Percentiles rank a stretch among this genome's conserved stretches.
These are phyloP conservation scores for Fusarium tjaetaba DNA, from an alignment of 2,329 filamentous ascomycete genomes.

Conservation along the genomic window DNA sequence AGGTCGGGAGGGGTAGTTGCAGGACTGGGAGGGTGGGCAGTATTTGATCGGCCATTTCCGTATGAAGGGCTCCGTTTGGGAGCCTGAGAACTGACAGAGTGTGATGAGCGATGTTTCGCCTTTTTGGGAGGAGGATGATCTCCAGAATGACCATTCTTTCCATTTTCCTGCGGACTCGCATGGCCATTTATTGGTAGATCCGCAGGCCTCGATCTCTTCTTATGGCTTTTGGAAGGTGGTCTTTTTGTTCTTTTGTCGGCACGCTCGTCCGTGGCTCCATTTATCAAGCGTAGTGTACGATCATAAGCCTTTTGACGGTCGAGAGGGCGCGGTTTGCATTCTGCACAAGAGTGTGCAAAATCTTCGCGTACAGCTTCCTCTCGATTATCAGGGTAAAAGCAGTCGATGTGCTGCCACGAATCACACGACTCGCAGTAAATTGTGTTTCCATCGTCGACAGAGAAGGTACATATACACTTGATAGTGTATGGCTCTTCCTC, in stretches of 20 bases:
- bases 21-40: constrained; percentile 74
- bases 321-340: constrained; percentile 82
- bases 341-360: constrained; percentile 85
- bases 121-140: constrained; percentile 76
- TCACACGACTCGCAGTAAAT: constrained; percentile 96
- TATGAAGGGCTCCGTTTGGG: constrained; percentile 72
- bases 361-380: constrained; percentile 76
- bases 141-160: constrained; percentile 58
- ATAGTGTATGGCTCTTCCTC: constrained; percentile 91
- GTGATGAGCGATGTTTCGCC: constrained; percentile 82
- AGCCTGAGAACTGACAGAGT: constrained; percentile 77
- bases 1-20: constrained; percentile 77
- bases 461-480: constrained; percentile 95
- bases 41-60: constrained; percentile 69
- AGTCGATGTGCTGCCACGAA: constrained; percentile 98
- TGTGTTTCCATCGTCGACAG: constrained; percentile 96
- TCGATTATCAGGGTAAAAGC: constrained; percentile 84
- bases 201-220: constrained; percentile 84
- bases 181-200: constrained; percentile 76
- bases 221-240: constrained; percentile 81
- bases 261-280: constrained; percentile 57
- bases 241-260: constrained; percentile 79
- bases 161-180: constrained; percentile 65
- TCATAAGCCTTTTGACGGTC: constrained; percentile 80
- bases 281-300: constrained; percentile 69